These are phyloP conservation scores for Calendula officinalis DNA, from an alignment of 129 eudicot species.

Conservation along the genomic window DNA sequence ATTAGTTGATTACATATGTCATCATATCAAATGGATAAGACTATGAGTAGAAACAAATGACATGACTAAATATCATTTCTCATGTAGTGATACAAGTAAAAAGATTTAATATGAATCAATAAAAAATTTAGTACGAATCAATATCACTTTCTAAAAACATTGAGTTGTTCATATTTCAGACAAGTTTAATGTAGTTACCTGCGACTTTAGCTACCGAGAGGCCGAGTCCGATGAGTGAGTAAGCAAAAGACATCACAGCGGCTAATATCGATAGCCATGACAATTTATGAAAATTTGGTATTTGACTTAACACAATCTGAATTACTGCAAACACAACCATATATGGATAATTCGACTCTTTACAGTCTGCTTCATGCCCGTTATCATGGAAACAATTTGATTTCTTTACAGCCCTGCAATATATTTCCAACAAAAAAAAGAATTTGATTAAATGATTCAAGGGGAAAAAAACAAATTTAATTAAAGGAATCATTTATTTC, in stretches of 20 bases:
- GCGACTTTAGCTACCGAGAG: conserved; percentile 69
- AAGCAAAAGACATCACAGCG: conserved; percentile 88
- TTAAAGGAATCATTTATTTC: neutral
- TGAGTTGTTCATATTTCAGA: neutral
- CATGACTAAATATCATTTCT: no score
- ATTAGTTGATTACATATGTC: no score
- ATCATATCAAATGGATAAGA: no score
- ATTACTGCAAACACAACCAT: conserved; percentile 61
- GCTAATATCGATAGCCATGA: conserved; percentile 94
- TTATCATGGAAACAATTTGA: conserved; percentile 73
- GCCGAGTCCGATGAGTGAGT: conserved; percentile 77
- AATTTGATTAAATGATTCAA: neutral
- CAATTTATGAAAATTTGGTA: conserved; percentile 77
- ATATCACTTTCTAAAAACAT: no score
- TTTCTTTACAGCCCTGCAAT: conserved; percentile 65
- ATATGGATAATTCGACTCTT: conserved; percentile 51
- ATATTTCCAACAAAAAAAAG: neutral
- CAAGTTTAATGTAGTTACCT: neutral
- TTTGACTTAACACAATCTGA: conserved; percentile 72
- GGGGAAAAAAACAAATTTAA: neutral
- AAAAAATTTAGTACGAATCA: no score
- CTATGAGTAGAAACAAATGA: no score
- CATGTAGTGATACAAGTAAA: no score
- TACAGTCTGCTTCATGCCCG: conserved; percentile 51
- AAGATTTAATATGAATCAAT: no score